Evolutionary conservation across 495 filamentous ascomycete species (phyloP), one percentile per base, ranked within the genome.

Genomic region (Chaetomium fimeti): DNA sequence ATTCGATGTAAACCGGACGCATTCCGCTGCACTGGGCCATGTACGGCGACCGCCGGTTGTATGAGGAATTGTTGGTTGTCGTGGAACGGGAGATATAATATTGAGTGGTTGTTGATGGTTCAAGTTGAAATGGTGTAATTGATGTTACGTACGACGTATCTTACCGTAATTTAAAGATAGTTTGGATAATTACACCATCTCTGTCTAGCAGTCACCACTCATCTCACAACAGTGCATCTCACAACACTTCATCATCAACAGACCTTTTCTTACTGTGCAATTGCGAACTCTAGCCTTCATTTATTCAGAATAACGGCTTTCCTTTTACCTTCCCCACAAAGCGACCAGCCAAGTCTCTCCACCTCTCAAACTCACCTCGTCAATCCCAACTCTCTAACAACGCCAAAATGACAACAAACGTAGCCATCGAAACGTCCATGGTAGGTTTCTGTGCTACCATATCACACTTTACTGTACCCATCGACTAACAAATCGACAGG

Each of bases 401-500:
- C 52, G 40, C 6, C 47, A 66, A 15, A 54, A 69, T 69, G 68
- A 61, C 68, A 13, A 69, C 68, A 11, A 54, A 69, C 57, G 53
- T 69, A 36, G 49, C 53, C 18, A 57, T 69, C 42, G 64, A 69
- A 32, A 71, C 69, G 36, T 36, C 64, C 28, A 69, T 71, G 66
- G 69, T 62, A 68, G 0, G 55, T 63, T 25, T 12, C 48, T 27
- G 13, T 22, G 32, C 29, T 28, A 3, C 22, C 8, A 24, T 2
- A 49, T 27, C 6, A 60, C 12, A 45, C 4, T 48, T n/a, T 16
- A 22, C 12, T 36, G 16, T 13, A 12, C 2, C 20, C 42, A 28
- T 18, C 3, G 51, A 65, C 54, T 49, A 18, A 57, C 61, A 22
- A 6, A 3, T 2, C 36, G 4, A 18, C 64, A 82, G 93, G 93